Percentiles rank a stretch among this genome's conserved stretches.
phyloP scores from a whole-genome alignment of 306 rosid species.

The Cicer arietinum region DNA sequence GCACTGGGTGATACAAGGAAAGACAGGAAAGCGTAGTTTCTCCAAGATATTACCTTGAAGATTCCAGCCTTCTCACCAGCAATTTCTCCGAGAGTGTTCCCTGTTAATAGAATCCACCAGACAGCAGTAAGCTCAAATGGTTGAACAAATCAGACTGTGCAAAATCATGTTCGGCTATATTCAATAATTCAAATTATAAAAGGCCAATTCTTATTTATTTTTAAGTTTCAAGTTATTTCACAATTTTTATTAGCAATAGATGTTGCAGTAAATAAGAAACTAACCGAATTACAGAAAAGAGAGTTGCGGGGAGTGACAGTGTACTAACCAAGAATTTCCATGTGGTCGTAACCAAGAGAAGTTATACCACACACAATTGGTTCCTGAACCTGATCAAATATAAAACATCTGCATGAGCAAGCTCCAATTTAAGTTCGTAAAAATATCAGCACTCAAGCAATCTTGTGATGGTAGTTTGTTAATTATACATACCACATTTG shows the following conservation, averaged over 20 bases:
- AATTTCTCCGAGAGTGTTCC: conserved; percentile 84
- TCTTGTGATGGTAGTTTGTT: conserved; percentile 16
- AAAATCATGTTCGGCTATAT: too few relatives aligned
- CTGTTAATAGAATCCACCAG: conserved; percentile 53
- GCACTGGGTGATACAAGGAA: conserved; percentile 29
- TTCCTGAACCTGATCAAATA: conserved; percentile 54
- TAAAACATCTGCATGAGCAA: conserved; percentile 29
- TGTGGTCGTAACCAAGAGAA: conserved; percentile 97
- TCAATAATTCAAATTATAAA: too few relatives aligned
- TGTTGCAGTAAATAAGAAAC: conserved; percentile 29
- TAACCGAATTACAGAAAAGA: conserved; percentile 37
- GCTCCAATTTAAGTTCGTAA: conserved; percentile 29
- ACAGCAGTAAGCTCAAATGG: conserved; percentile 39
- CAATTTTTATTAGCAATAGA: conserved; percentile 35
- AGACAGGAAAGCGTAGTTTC: conserved; percentile 19
- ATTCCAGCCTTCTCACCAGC: conserved; percentile 99
- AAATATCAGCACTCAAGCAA: conserved; percentile 38
- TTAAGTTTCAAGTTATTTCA: conserved; percentile 17
- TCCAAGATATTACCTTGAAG: conserved; percentile 71
- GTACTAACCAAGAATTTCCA: conserved; percentile 97
- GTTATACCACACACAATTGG: conserved; percentile 92
- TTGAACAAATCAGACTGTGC: conserved; percentile 21
- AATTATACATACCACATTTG: conserved; percentile 79
- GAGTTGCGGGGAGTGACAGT: neutral
- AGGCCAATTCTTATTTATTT: neutral